Base-by-base conservation (phyloP, 441 rosid species). In the Aleurites moluccanus region DNA sequence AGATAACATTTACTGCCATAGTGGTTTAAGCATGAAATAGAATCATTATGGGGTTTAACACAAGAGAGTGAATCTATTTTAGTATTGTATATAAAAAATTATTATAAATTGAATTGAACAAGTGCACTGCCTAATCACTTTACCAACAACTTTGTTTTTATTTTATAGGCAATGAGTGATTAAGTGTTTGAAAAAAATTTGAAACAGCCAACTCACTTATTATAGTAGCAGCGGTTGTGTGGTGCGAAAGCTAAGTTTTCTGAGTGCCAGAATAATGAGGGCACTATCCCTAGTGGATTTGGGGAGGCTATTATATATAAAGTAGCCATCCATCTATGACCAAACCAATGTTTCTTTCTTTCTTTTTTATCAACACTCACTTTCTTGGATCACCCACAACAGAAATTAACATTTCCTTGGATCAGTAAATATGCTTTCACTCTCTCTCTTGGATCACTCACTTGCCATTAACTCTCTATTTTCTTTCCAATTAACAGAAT, bases 331-430 rank as follows among this genome's bases (percentile, higher is more conserved):
- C 65, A 62, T 67, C 50, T 49, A 49, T 49, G 59, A 64, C 70
- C 27, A 52, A 16, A n/a, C 40, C 10, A 69, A 53, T 66, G 64
- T 64, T 6, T 5, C 3, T 20, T 6, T 30, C 35, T 18, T 35
- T 60, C 15, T 61, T 16, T 5, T 61, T 16, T 5, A 52, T 18
- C 21, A 56, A 56, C 11, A 52, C 23, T 52, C 9, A 21, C 20
- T 75, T 38, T 38, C 78, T 83, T 81, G 85, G 84, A 85, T 80
- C 86, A 67, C 80, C 67, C 83, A 62, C 76, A 28, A 42, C 40
- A 1, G 0, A 38, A 38, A 6, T 35, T 18, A 33, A 35, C 3
- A 18, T 73, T 60, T 65, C 56, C 74, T 80, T 61, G 83, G 82
- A 81, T 82, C 80, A 33, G 44, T 75, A 15, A 64, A 47, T 60